These are phyloP conservation scores for Papilionanthe hybrid DNA, from an alignment of 116 monocot genomes.

Conservation along the genomic window DNA sequence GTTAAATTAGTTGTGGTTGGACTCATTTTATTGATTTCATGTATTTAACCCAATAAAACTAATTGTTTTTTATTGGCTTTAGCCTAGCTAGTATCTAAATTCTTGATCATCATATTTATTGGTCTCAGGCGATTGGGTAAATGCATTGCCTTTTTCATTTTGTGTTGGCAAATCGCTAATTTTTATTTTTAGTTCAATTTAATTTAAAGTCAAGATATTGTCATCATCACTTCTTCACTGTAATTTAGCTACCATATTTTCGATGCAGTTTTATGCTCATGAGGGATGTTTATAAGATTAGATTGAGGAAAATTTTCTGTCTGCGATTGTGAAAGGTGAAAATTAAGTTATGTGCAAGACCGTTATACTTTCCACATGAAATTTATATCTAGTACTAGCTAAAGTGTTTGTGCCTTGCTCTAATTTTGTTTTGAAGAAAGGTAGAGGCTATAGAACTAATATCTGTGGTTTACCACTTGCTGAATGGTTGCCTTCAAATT, in stretches of 20 bases:
- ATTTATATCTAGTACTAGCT: constrained; percentile 1
- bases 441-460: not conserved
- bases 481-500: not conserved
- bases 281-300: not conserved
- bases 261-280: not conserved
- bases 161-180: not conserved
- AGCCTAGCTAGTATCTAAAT: not conserved
- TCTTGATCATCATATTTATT: not conserved
- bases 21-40: not conserved
- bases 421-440: not conserved
- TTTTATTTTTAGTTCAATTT: not conserved
- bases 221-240: not conserved
- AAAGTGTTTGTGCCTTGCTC: not conserved
- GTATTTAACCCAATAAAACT: not conserved
- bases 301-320: not conserved
- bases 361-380: not conserved
- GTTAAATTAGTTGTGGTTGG: not conserved
- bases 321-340: not conserved
- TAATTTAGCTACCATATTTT: not conserved
- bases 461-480: not conserved
- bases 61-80: not conserved
- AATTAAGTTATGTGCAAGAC: not conserved
- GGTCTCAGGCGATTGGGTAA: not conserved
- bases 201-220: not conserved
- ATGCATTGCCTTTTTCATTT: not conserved